Evolutionary conservation across 2,329 filamentous ascomycete species (phyloP).

Genomic region (Hypoxylon rubiginosum): DNA sequence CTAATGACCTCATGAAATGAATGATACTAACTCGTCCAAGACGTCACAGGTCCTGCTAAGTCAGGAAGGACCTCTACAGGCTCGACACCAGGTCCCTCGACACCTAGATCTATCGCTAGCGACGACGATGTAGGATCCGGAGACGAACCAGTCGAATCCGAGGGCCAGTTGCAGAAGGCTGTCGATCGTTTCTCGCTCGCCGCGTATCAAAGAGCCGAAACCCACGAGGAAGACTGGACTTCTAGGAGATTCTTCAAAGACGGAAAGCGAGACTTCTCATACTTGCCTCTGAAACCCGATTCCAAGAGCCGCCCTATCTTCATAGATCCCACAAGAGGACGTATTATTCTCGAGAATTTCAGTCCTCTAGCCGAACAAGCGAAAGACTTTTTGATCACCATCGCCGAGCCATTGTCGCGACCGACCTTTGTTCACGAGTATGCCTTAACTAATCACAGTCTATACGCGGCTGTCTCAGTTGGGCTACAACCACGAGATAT

Average conservation of each 20-base stretch:
- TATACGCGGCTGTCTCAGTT: slow-evolving; percentile 95
- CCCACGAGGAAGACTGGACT: slow-evolving; percentile 58
- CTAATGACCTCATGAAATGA: slow-evolving; percentile 16
- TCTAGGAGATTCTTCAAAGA: slow-evolving; percentile 62
- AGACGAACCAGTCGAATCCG: slow-evolving; percentile 66
- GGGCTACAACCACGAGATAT: slow-evolving; percentile 92
- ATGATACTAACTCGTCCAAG: slow-evolving; percentile 51
- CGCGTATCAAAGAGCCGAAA: slow-evolving; percentile 63
- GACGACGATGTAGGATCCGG: slow-evolving; percentile 58
- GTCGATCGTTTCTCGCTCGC: slow-evolving; percentile 71
- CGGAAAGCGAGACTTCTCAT: slow-evolving; percentile 77
- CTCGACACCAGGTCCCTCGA: slow-evolving; percentile 72
- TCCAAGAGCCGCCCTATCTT: slow-evolving; percentile 91
- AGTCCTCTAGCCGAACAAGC: slow-evolving; percentile 87
- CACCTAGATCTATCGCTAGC: slow-evolving; percentile 70
- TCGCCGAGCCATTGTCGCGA: slow-evolving; percentile 91
- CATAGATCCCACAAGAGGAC: slow-evolving; percentile 89
- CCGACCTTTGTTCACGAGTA: slow-evolving; percentile 96
- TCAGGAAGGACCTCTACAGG: slow-evolving; percentile 68
- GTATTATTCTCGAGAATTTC: slow-evolving; percentile 95
- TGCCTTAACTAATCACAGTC: slow-evolving; percentile 87
- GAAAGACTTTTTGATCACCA: slow-evolving; percentile 95
- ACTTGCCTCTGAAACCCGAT: slow-evolving; percentile 85
- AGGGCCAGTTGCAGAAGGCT: slow-evolving; percentile 68
- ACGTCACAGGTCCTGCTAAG: slow-evolving; percentile 65